Evolutionary conservation across 129 eudicot genomes (phyloP), one percentile per base, ranked within the genome.

Genomic region (Artemisia tridentata): DNA sequence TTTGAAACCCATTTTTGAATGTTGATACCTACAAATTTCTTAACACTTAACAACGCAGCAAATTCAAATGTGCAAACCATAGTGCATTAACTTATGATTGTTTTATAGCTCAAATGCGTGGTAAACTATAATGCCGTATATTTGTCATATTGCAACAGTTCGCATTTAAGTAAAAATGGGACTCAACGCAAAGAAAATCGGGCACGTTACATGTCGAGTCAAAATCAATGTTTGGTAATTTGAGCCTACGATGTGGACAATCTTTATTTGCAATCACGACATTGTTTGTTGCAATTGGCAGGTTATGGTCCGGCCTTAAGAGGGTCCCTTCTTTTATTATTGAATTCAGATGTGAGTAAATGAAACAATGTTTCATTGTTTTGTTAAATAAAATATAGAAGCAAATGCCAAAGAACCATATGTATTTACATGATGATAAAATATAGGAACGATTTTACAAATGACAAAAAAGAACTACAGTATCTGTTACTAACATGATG

Each of bases 1-100:
- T 80, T 7, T 81, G 75, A 74, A 87, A 87, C 61, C 88, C 88
- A 63, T 87, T 84, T 67, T 90, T 87, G 74, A 87, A 84, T 12
- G 82, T 67, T 14, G 96, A 88, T 2, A 88, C 91, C 96, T 88
- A 82, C 72, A 48, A 56, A 69, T 47, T 23, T 12, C 67, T 58
- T 54, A 21, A 41, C 12, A 0, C 5, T 66, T 46, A 62, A 14
- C 67, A 63, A 29, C 41, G 16, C 68, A 3, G 41, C 56, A 51
- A 51, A 51, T 13, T 51, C 56, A 51, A 51, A 51, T 51, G 15
- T 51, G 13, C 7, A 51, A 51, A 51, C n/a, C 15, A 10, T 9
- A 12, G 7, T 31, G 8, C 45, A 38, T 38, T 38, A 7, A 8
- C 11, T 38, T 38, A 38, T 38, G 2, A 2, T 38, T 38, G 6